A percentile compares a stretch with the other conserved stretches of the same genome.
These are phyloP conservation scores for Kwoniella europaea DNA, from an alignment of 768 basidiomycete genomes.

Conservation along the genomic window DNA sequence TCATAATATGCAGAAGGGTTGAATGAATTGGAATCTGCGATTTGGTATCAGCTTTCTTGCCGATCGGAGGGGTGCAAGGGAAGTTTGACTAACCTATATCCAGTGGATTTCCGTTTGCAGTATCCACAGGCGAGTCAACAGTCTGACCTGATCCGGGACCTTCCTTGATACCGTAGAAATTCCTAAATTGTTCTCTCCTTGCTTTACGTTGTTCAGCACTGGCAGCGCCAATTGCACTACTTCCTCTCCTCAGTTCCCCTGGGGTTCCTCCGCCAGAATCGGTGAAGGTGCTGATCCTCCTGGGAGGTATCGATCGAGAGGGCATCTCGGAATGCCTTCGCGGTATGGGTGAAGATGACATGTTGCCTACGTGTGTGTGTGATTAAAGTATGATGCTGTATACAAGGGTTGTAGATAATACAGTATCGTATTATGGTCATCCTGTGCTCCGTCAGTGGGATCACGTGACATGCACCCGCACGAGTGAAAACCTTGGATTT, in stretches of 20 bases:
- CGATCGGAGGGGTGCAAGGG: not conserved
- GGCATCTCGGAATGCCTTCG: conserved; percentile 21
- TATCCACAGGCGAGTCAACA: not conserved
- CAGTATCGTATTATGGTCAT: too few relatives aligned
- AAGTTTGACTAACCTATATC: conserved; percentile 33
- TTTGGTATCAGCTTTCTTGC: not conserved
- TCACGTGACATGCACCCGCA: not conserved
- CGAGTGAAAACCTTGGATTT: not conserved
- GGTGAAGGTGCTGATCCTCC: conserved; percentile 14
- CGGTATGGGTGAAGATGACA: conserved; percentile 16
- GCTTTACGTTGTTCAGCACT: conserved; percentile 40
- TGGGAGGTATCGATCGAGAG: not conserved
- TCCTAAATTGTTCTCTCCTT: conserved; percentile 42
- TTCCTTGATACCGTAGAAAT: conserved; percentile 49
- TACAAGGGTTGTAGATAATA: too few relatives aligned
- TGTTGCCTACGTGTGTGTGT: not conserved
- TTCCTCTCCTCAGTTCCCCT: conserved; percentile 16
- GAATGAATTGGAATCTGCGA: conserved; percentile 46
- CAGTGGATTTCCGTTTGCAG: conserved; percentile 31
- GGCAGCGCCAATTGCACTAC: not conserved
- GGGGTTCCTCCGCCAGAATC: not conserved
- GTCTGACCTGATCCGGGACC: not conserved
- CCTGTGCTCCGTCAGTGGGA: too few relatives aligned
- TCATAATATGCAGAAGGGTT: conserved; percentile 50
- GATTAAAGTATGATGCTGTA: too few relatives aligned